Evolutionary conservation across 164 flowering plant species (phyloP), one percentile per base, ranked within the genome.

Genomic region (Liquidambar formosana): DNA sequence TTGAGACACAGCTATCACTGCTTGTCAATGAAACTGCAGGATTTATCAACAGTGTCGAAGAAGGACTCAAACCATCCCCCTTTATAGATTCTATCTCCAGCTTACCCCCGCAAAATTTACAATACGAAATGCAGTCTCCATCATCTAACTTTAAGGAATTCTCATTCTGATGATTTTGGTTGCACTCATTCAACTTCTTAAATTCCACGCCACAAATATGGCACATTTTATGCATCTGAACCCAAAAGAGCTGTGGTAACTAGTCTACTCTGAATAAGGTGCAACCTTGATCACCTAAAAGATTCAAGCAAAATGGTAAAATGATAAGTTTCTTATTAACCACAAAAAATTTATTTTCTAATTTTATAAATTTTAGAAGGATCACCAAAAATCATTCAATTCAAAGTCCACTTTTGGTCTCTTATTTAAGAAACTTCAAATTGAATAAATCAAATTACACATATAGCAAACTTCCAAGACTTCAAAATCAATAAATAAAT

Each of bases 21-120:
- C 91, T 86, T 23, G 80, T 68, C 61, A 84, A 64, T 10, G 94
- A 87, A 73, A 75, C 61, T 45, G 87, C 26, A 16, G 93, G 84
- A 80, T 86, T 89, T 63, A 76, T 77, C 56, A 74, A 64, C 28
- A 78, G 81, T 53, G 80, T 78, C 28, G 53, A 63, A 53, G 47
- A 67, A 48, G 77, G 73, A 78, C 66, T 87, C 12, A 19, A 41
- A 71, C 26, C 61, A 49, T 72, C 80, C 51, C 19, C 72, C 64
- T 57, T 77, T 5, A 65, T 16, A 59, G 66, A 45, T 53, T 77
- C 78, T 66, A 65, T 58, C 65, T 48, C 80, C 38, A 65, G 79
- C 72, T 73, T 84, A 72, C 73, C 77, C 46, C 57, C 66, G 69
- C 86, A 82, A 43, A 66, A 67, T 48, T 74, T 77, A 78, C 87